Evolutionary conservation across 495 filamentous ascomycete species (phyloP).

Genomic region (Aspergillus leporis): DNA sequence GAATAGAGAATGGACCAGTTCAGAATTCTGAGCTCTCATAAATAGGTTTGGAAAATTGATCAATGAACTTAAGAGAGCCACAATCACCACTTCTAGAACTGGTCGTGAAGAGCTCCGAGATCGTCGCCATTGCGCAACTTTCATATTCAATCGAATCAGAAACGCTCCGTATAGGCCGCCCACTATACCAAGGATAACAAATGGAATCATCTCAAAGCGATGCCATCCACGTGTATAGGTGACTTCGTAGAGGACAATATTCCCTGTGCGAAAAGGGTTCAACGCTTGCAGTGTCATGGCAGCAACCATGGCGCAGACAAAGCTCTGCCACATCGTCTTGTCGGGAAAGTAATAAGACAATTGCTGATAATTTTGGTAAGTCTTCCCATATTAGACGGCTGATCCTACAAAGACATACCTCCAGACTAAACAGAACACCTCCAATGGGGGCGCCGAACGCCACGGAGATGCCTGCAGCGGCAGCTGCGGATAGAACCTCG

Average conservation of each 20-base stretch:
- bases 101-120: slow-evolving; percentile 57
- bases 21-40: slow-evolving; percentile 88
- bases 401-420: slow-evolving; percentile 48
- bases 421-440: slow-evolving; percentile 87
- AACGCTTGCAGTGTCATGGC: slow-evolving; percentile 90
- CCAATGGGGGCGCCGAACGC: slow-evolving; percentile 97
- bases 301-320: slow-evolving; percentile 97
- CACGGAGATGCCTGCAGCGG: slow-evolving; percentile 92
- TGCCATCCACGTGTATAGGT: slow-evolving; percentile 93
- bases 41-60: slow-evolving; percentile 95
- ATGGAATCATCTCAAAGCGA: slow-evolving; percentile 90
- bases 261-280: slow-evolving; percentile 93
- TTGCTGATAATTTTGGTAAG: slow-evolving; percentile 52
- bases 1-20: slow-evolving; percentile 90
- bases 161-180: slow-evolving; percentile 92
- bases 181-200: slow-evolving; percentile 80
- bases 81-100: slow-evolving; percentile 69
- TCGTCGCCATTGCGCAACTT: slow-evolving; percentile 78
- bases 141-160: slow-evolving; percentile 94
- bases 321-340: slow-evolving; percentile 99
- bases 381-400: background rate
- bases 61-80: slow-evolving; percentile 78
- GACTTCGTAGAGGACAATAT: slow-evolving; percentile 95
- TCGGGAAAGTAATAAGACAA: slow-evolving; percentile 98
- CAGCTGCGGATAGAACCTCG: slow-evolving; percentile 92